Evolutionary conservation across 768 basidiomycete genomes (phyloP).

Genomic region (Boletus vinaceobasis): DNA sequence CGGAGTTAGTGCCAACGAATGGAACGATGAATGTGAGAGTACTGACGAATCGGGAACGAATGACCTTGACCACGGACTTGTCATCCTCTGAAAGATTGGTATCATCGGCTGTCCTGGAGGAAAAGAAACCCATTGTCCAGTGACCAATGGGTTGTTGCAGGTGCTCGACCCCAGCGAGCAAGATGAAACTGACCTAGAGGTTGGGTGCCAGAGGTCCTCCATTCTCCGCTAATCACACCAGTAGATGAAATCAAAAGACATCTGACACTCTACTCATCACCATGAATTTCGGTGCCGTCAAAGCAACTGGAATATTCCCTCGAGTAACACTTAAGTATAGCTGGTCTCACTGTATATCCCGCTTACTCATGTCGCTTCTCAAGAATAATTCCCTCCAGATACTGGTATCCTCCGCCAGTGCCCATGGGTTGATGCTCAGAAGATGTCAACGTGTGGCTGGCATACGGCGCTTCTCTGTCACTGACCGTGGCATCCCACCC

Average conservation of each 20-base stretch:
- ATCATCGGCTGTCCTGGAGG: conserved; percentile 21
- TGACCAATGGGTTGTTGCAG: not conserved
- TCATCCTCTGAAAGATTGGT: conserved; percentile 27
- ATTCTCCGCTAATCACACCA: conserved; percentile 8
- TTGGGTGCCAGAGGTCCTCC: conserved; percentile 22
- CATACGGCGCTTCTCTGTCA: conserved; percentile 14
- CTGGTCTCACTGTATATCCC: not conserved
- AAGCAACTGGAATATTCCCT: not conserved
- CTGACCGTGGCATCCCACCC: conserved; percentile 55
- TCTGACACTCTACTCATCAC: conserved; percentile 23
- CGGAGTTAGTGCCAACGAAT: conserved; percentile 9
- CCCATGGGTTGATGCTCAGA: not conserved
- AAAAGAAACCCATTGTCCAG: conserved; percentile 33
- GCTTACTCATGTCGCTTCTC: conserved; percentile 11
- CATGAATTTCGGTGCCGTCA: conserved; percentile 13
- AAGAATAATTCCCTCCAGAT: not conserved
- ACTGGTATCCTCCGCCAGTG: not conserved
- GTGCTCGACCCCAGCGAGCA: not conserved
- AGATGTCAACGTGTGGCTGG: not conserved
- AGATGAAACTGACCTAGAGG: not conserved
- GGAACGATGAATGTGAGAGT: conserved; percentile 18
- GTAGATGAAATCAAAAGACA: conserved; percentile 15
- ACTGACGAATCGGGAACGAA: conserved; percentile 61
- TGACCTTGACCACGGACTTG: conserved; percentile 52
- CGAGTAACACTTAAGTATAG: not conserved